phyloP scores from a whole-genome alignment of 805 yeast species.

The Kluyveromyces aestuarii region DNA sequence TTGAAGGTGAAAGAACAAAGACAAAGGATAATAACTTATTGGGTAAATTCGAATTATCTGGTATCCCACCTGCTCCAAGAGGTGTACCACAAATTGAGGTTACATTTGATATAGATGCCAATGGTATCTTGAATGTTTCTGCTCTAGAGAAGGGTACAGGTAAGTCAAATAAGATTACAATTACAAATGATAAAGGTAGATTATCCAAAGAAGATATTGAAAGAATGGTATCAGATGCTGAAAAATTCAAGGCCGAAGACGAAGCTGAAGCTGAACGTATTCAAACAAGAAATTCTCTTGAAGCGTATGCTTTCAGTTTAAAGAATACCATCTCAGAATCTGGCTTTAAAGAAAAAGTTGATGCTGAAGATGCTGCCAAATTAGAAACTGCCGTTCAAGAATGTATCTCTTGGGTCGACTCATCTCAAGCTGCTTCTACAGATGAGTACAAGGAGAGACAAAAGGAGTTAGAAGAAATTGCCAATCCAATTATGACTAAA shows the following conservation, averaged over 20 bases:
- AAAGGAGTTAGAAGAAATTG: slow-evolving; percentile 90
- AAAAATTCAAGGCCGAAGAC: slow-evolving; percentile 94
- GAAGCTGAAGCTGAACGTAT: slow-evolving; percentile 91
- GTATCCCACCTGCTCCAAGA: slow-evolving; percentile 98
- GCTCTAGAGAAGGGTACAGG: slow-evolving; percentile 98
- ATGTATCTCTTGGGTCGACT: slow-evolving; percentile 86
- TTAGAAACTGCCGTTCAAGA: slow-evolving; percentile 76
- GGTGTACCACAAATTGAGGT: slow-evolving; percentile 98
- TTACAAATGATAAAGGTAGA: slow-evolving; percentile 98
- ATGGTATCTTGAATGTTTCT: slow-evolving; percentile 93
- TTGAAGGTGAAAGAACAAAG: slow-evolving; percentile 96
- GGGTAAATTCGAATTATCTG: slow-evolving; percentile 94
- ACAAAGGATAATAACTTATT: slow-evolving; percentile 93
- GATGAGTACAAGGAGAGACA: slow-evolving; percentile 90
- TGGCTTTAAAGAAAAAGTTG: slow-evolving; percentile 70
- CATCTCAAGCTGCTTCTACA: slow-evolving; percentile 82
- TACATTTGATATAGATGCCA: slow-evolving; percentile 93
- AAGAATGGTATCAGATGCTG: slow-evolving; percentile 96
- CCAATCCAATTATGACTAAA: slow-evolving; percentile 95
- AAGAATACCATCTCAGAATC: slow-evolving; percentile 75
- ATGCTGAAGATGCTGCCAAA: slow-evolving; percentile 56
- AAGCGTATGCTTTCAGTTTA: slow-evolving; percentile 89
- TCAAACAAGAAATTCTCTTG: slow-evolving; percentile 89
- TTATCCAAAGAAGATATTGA: slow-evolving; percentile 95
- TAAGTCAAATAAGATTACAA: slow-evolving; percentile 93